A percentile compares a stretch with the other conserved stretches of the same genome.
phyloP scores from a whole-genome alignment of 257 asterid genomes.

The Solanum dulcamara region DNA sequence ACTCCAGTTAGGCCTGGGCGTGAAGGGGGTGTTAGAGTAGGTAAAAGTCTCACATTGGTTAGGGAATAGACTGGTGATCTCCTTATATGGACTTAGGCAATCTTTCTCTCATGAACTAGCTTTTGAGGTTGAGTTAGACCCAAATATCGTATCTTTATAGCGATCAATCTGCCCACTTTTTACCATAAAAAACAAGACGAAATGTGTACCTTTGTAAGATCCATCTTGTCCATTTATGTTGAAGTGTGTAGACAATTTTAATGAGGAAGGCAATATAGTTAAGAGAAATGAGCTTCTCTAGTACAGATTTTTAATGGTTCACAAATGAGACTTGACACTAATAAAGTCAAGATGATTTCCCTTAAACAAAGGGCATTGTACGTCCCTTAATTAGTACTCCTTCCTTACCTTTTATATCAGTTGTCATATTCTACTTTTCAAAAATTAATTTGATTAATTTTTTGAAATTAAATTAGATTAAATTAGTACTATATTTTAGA shows the following conservation, averaged over 20 bases:
- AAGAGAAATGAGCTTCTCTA: neutral
- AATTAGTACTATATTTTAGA: neutral
- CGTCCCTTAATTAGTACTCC: neutral
- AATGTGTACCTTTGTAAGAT: neutral
- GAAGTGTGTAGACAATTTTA: neutral
- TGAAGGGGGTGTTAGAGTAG: no score
- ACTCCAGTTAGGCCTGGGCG: no score
- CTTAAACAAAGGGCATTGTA: neutral
- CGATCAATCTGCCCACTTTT: neutral
- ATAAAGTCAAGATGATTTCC: neutral
- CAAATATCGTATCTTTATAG: no score
- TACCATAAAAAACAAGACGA: neutral
- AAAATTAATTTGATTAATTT: neutral
- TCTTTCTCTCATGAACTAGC: no score
- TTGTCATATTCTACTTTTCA: neutral
- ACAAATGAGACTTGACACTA: neutral
- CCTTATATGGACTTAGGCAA: no score
- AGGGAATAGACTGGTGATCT: no score
- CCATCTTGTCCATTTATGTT: neutral
- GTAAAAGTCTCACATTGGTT: no score
- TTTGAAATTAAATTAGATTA: neutral
- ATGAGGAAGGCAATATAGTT: neutral
- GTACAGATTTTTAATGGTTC: neutral
- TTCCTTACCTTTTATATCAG: neutral
- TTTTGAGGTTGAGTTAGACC: no score